Evolutionary conservation across 2,329 filamentous ascomycete genomes (phyloP), one percentile per base, ranked within the genome.

Genomic region (Alternaria novae-zelandiae): DNA sequence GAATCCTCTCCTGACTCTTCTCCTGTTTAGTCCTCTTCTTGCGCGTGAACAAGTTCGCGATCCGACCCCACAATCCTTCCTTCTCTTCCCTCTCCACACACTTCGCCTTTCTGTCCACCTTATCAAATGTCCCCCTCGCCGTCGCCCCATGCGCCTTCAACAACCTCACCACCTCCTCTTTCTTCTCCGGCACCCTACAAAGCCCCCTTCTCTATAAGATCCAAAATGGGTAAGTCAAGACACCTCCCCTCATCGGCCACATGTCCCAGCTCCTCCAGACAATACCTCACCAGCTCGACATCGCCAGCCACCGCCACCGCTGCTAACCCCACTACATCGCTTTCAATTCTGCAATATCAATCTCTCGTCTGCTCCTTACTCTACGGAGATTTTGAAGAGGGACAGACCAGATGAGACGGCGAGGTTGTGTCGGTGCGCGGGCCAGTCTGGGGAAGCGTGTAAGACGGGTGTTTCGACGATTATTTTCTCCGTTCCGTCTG

Each of bases 191-290:
- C 15, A 36, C 15, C 0, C 32, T 36, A 36, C 13, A 36, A 36
- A 0, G 3, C 0, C 32, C 32, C 15, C 32, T 36, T 36, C 32
- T 36, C 32, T n/a, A 36, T n/a, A 2, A n/a, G 32, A 36, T 36
- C 2, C 15, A 36, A 0, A 36, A 36, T 36, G 2, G 15, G 32
- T 0, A n/a, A 0, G 8, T 2, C 32, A 36, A 36, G 0, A 1
- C 0, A 36, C 32, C 15, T 36, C 2, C 8, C 15, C 15, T 36
- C 32, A 36, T 36, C 32, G 5, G 32, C 15, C 4, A 36, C 32
- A 5, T 4, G 32, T 4, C 32, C 1, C 32, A 36, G 32, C 32
- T 36, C 32, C 32, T 10, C 32, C 32, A 36, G 7, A 36, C 32
- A 5, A 5, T 36, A 36, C 2, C 2, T 36, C 2, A 36, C 4